Evolutionary conservation across 2,329 filamentous ascomycete species (phyloP), one percentile per base, ranked within the genome.

Genomic region (Tolypocladium album): DNA sequence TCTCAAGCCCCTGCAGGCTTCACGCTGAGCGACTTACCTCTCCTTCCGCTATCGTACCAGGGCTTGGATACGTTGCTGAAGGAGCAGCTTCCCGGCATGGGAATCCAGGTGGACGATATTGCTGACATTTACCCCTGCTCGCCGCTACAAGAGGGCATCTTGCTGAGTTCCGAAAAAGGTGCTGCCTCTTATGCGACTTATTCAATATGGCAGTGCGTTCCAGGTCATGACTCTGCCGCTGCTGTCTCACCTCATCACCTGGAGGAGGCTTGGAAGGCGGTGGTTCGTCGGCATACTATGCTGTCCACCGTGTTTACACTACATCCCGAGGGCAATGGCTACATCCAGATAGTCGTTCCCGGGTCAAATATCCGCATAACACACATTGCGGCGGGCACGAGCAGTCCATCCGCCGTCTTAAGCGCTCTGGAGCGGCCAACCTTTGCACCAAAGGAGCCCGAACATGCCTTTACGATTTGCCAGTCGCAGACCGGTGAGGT

Each of bases 101-200:
- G 53, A 1, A 59, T 64, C 17, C 42, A 57, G 47, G 52, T 61
- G 11, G 24, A 52, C 2, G 39, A 50, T 11, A 45, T 64, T 6
- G 57, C 52, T 17, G 60, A 61, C 50, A 58, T 64, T 9, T 76
- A 73, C 24, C 74, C 74, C 1, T 74, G 71, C 59, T 74, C 74
- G 0, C 72, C 73, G 0, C 69, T 74, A 61, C 74, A 76, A 52
- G 67, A 68, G 1, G 74, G 73, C 4, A 68, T 76, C 15, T 60
- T 74, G 0, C 61, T 76, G n/a, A 74, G 71, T 31, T 71, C 74
- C 20, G 22, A 55, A 27, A 63, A 61, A 57, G 57, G 57, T 0
- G 15, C 24, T 1, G 60, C 58, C 20, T 58, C 59, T 20, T 70
- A 31, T 63, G 12, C 66, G 63, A 56, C 61, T 57, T n/a, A 65